A percentile compares a stretch with the other conserved stretches of the same genome.
phyloP scores from a whole-genome alignment of 805 yeast genomes.

The Metschnikowia lunata region DNA sequence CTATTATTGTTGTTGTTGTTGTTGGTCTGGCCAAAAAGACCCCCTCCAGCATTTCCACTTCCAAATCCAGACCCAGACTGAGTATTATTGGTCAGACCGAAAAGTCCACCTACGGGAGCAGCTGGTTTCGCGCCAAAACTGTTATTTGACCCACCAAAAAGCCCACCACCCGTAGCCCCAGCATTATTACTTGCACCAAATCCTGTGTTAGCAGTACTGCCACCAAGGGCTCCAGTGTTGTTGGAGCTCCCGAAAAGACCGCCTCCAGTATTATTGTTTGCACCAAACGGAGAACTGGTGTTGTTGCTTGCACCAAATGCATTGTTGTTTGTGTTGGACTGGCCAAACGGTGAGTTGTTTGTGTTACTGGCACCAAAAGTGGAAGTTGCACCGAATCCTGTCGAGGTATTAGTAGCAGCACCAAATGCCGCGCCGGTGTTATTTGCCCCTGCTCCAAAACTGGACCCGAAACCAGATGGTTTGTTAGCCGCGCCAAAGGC shows the following conservation, averaged over 20 bases:
- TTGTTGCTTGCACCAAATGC: slow-evolving; percentile 31
- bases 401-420: slow-evolving; percentile 26
- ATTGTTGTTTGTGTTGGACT: slow-evolving; percentile 14
- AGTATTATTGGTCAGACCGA: slow-evolving; percentile 17
- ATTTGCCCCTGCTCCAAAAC: slow-evolving; percentile 36
- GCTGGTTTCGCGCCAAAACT: slow-evolving; percentile 30
- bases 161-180: slow-evolving; percentile 22
- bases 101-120: slow-evolving; percentile 13
- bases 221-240: slow-evolving; percentile 13
- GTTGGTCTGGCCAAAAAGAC: slow-evolving; percentile 14
- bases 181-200: slow-evolving; percentile 13
- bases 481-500: slow-evolving; percentile 25
- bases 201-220: slow-evolving; percentile 6
- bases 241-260: slow-evolving; percentile 12
- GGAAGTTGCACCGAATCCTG: slow-evolving; percentile 12
- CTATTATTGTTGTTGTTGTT: slow-evolving; percentile 6
- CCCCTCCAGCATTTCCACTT: slow-evolving; percentile 12
- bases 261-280: slow-evolving; percentile 11
- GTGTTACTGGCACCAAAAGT: slow-evolving; percentile 13
- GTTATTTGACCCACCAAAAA: slow-evolving; percentile 36
- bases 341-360: slow-evolving; percentile 13
- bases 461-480: slow-evolving; percentile 20
- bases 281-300: slow-evolving; percentile 16
- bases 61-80: slow-evolving; percentile 4
- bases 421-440: slow-evolving; percentile 16